These are phyloP conservation scores for Podaxis mareebaensis DNA, from an alignment of 768 basidiomycete genomes.

Conservation along the genomic window DNA sequence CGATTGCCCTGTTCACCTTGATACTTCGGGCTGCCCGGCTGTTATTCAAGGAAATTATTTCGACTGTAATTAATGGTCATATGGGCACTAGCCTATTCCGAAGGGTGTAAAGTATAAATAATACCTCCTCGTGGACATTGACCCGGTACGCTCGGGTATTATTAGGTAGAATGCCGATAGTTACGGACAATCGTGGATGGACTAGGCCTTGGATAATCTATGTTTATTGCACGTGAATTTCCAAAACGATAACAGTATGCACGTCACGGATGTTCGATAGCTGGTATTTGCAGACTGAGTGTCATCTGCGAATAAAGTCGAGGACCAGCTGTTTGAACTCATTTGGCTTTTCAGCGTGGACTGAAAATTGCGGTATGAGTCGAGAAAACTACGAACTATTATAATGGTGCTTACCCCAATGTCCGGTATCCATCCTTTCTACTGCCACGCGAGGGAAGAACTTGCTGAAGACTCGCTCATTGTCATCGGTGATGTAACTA, in stretches of 20 bases:
- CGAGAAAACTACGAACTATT: not conserved
- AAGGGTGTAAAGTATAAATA: not conserved
- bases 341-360: slow-evolving; percentile 79
- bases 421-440: slow-evolving; percentile 69
- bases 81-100: not conserved
- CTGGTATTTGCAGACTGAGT: too few species aligned
- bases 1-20: slow-evolving; percentile 50
- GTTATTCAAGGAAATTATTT: slow-evolving; percentile 59
- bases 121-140: not conserved
- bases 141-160: not conserved
- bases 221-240: too few species aligned
- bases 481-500: slow-evolving; percentile 76
- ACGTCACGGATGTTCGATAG: too few species aligned
- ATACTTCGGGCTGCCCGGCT: slow-evolving; percentile 49
- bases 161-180: not conserved
- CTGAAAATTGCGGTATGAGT: slow-evolving; percentile 31
- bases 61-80: slow-evolving; percentile 33
- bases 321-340: slow-evolving; percentile 50
- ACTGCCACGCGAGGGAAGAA: slow-evolving; percentile 77
- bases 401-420: slow-evolving; percentile 69
- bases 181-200: not conserved
- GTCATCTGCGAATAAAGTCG: slow-evolving; percentile 26
- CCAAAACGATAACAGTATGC: too few species aligned
- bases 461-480: slow-evolving; percentile 55
- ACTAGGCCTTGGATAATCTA: not conserved